phyloP scores from a whole-genome alignment of 768 basidiomycete genomes.

The Leccinum broughii region DNA sequence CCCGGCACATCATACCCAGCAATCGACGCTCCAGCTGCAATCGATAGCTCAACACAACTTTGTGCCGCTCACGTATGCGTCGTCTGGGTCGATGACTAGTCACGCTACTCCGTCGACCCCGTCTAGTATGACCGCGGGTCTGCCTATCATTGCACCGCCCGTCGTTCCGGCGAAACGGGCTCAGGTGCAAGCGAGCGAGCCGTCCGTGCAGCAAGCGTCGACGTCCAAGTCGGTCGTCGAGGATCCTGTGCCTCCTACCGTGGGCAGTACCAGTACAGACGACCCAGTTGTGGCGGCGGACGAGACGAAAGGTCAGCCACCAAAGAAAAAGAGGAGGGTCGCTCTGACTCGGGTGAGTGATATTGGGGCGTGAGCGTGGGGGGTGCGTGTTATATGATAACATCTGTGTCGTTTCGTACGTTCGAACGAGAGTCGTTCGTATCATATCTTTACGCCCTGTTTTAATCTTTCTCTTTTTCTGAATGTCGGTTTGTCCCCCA shows the following conservation, averaged over 20 bases:
- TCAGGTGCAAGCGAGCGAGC: constrained; percentile 31
- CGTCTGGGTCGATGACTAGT: constrained; percentile 11
- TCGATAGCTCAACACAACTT: constrained; percentile 87
- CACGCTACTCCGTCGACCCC: constrained; percentile 28
- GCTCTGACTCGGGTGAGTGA: constrained; percentile 71
- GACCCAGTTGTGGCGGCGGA: constrained; percentile 14
- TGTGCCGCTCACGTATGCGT: constrained; percentile 51
- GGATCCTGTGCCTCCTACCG: constrained; percentile 17
- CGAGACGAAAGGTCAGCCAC: constrained; percentile 49
- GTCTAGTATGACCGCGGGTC: constrained; percentile 36
- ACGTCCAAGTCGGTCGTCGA: constrained; percentile 35
- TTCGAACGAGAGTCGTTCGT: neutral
- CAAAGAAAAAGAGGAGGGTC: constrained; percentile 86
- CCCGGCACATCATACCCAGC: constrained; percentile 84
- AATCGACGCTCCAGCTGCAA: constrained; percentile 86
- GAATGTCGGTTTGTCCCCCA: constrained; percentile 12
- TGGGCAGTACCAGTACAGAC: constrained; percentile 13
- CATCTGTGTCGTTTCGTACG: constrained; percentile 7
- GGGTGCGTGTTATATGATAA: neutral
- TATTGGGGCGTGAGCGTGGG: constrained; percentile 33
- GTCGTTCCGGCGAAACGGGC: constrained; percentile 37
- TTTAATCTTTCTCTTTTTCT: constrained; percentile 14
- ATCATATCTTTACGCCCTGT: constrained; percentile 12
- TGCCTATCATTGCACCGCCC: constrained; percentile 33
- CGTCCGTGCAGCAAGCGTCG: constrained; percentile 8